A percentile compares a stretch with the other conserved stretches of the same genome.
phyloP scores from a whole-genome alignment of 1,139 yeast genomes.

The Eremothecium gossypii region DNA sequence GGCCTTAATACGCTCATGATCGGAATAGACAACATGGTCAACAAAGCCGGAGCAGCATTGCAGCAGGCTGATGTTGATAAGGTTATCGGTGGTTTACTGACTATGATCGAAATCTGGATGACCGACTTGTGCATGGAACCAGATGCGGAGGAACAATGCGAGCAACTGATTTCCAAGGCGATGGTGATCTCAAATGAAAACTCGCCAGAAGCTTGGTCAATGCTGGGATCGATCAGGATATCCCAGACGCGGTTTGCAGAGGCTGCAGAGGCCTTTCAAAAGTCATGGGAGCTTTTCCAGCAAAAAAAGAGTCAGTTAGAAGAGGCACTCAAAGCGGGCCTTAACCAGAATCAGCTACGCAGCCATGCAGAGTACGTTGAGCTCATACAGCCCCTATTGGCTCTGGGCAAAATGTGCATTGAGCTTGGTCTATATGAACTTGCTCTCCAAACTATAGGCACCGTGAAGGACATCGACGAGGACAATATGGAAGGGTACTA shows the following conservation, averaged over 20 bases:
- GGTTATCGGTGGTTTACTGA: slow-evolving; percentile 67
- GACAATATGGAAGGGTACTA: slow-evolving; percentile 72
- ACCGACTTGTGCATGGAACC: slow-evolving; percentile 94
- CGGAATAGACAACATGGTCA: slow-evolving; percentile 47
- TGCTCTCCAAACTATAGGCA: slow-evolving; percentile 51
- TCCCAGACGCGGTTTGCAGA: slow-evolving; percentile 74
- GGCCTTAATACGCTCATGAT: slow-evolving; percentile 59
- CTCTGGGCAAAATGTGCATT: slow-evolving; percentile 62
- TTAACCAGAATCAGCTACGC: slow-evolving; percentile 32
- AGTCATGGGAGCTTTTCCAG: slow-evolving; percentile 65
- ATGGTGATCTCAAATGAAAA: slow-evolving; percentile 44
- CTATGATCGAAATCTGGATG: slow-evolving; percentile 96
- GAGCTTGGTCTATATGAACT: slow-evolving; percentile 67
- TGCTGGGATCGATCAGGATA: slow-evolving; percentile 79
- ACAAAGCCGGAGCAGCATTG: slow-evolving; percentile 23
- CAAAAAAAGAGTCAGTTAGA: slow-evolving; percentile 43
- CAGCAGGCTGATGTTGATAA: slow-evolving; percentile 33
- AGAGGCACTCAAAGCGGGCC: slow-evolving; percentile 32
- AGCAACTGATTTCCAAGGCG: slow-evolving; percentile 58
- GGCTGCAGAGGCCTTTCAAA: slow-evolving; percentile 59
- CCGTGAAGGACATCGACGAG: slow-evolving; percentile 70
- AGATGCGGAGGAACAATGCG: slow-evolving; percentile 77
- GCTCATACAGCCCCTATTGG: slow-evolving; percentile 56
- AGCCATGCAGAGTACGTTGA: slow-evolving; percentile 48
- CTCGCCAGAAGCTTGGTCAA: slow-evolving; percentile 74